Percentiles rank a stretch among this genome's conserved stretches.
These are phyloP conservation scores for Pochonia chlamydosporia DNA, from an alignment of 2,329 filamentous ascomycete genomes.

Conservation along the genomic window DNA sequence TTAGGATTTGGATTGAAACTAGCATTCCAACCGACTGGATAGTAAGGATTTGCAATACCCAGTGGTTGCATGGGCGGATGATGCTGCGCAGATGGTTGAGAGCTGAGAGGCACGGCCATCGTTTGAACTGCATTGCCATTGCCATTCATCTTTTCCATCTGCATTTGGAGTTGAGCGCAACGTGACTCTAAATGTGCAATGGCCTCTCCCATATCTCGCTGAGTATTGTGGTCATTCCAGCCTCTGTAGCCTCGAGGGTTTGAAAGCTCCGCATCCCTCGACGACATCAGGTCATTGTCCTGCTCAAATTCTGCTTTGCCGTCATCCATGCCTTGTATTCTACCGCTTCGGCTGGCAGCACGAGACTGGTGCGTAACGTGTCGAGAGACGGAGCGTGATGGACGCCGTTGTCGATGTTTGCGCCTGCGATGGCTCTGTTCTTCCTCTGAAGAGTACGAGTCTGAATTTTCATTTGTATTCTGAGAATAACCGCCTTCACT, in stretches of 20 bases:
- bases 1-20: not conserved
- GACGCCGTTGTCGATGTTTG: not conserved
- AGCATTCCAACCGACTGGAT: not conserved
- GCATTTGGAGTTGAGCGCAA: constrained; percentile 2
- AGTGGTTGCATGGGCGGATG: not conserved
- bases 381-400: not conserved
- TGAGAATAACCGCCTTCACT: not conserved
- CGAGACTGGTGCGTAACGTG: too few species aligned
- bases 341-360: not conserved
- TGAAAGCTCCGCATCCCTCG: not conserved
- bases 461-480: not conserved
- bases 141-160: constrained; percentile 1
- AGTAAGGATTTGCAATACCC: not conserved
- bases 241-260: not conserved
- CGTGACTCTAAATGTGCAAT: constrained; percentile 6
- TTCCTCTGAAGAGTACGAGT: not conserved
- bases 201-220: constrained; percentile 2
- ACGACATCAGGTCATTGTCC: not conserved
- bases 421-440: not conserved
- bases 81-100: not conserved
- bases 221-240: not conserved
- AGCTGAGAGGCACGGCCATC: not conserved
- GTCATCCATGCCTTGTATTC: not conserved
- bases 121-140: not conserved
- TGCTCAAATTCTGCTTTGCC: not conserved